Conservation (phyloP, 1,139 yeast species). For the Yamadazyma blattariae region DNA sequence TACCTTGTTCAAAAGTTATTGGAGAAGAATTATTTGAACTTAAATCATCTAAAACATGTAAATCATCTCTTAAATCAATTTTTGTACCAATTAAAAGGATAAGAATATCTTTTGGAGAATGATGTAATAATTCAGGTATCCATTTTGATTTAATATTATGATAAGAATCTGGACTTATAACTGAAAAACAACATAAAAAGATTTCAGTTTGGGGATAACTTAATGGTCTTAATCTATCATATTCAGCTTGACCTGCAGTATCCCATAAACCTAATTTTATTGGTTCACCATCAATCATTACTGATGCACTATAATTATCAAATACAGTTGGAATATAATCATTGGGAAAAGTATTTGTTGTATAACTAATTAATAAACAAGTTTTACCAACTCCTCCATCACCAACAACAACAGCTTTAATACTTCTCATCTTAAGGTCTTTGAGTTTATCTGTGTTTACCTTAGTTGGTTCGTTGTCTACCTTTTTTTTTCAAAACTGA, state of each 20-base stretch:
- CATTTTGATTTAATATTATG: conserved; percentile 73
- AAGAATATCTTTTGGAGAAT: conserved; percentile 73
- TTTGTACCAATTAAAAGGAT: conserved; percentile 84
- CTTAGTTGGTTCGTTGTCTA: no score
- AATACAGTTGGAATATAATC: conserved; percentile 95
- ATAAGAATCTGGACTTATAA: conserved; percentile 78
- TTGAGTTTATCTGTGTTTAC: no score
- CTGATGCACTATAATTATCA: conserved; percentile 86
- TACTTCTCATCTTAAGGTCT: conserved; percentile 78
- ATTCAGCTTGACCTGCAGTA: conserved; percentile 97
- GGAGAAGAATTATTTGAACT: conserved; percentile 63
- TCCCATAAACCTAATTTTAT: conserved; percentile 90
- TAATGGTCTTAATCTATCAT: conserved; percentile 85
- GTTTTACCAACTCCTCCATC: conserved; percentile 98
- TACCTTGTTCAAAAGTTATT: conserved; percentile 61
- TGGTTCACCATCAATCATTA: conserved; percentile 77
- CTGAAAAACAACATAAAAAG: conserved; percentile 82
- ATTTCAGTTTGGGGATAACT: conserved; percentile 93
- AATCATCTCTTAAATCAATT: conserved; percentile 79
- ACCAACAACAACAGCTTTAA: conserved; percentile 94
- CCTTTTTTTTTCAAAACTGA: no score
- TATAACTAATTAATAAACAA: conserved; percentile 81
- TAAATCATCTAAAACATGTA: conserved; percentile 69
- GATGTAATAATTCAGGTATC: conserved; percentile 88
- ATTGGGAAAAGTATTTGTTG: conserved; percentile 91